Evolutionary conservation across 179 eudicot species (phyloP), one percentile per base, ranked within the genome.

Genomic region (Nepenthes alata): DNA sequence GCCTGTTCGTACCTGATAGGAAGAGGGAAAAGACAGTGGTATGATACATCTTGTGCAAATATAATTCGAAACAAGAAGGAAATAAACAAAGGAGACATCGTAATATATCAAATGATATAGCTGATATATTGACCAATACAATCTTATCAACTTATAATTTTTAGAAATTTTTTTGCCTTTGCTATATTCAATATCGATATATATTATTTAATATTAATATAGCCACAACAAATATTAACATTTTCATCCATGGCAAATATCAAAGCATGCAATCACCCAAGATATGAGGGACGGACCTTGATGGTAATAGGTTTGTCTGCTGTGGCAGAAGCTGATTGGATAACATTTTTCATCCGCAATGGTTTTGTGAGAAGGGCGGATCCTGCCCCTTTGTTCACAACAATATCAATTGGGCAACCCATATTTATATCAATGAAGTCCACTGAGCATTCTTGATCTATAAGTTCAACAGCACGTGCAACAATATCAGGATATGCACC

Each of bases 351-450:
- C 90, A 93, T 86, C 37, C 98, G 77, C 88, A 85, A 55, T 47
- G 98, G 96, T 72, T 93, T 93, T 44, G 85, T 86, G 59, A 93
- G 84, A 67, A 93, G 93, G 63, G 96, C 89, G 57, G 98, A 93
- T 15, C 98, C 98, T 62, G 87, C 98, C 58, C 98, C 98, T 74
- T 93, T 93, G 59, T 80, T 83, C 54, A 89, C 95, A 51, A 93
- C 96, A 68, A 93, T 70, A 76, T 93, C 98, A 73, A 93, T 93
- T 9, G 98, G 98, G 55, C 98, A 93, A 2, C 98, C 98, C 98
- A 93, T 93, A 65, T 93, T 93, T 53, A 93, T 85, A 72, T 93
- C 98, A 69, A 93, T 85, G 70, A 89, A 89, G 72, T 93, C 98
- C 57, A 93, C 84, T 12, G 84, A 74, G 70, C 98, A 93, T 66